phyloP scores from a whole-genome alignment of 225 moss, liverwort and hornwort genomes.

The Marchantia polymorpha region DNA sequence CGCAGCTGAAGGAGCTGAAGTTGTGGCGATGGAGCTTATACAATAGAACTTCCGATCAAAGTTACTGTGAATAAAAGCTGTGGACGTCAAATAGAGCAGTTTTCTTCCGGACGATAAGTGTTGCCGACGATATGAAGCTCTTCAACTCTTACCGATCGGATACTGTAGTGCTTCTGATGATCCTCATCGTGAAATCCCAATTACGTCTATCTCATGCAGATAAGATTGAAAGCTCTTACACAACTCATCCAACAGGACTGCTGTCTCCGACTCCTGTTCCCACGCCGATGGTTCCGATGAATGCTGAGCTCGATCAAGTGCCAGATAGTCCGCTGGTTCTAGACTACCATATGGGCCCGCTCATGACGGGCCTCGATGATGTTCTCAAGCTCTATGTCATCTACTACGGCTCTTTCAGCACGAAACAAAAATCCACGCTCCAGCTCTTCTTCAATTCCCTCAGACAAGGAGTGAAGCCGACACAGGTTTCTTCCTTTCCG shows the following conservation, averaged over 20 bases:
- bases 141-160: too few relatives aligned
- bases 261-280: conserved; percentile 2
- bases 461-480: background rate
- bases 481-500: conserved; percentile 15
- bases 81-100: too few relatives aligned
- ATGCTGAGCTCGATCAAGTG: conserved; percentile 13
- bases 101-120: too few relatives aligned
- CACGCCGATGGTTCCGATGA: background rate
- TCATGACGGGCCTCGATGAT: conserved; percentile 44
- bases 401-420: conserved; percentile 48
- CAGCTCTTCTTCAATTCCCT: conserved; percentile 47
- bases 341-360: conserved; percentile 58
- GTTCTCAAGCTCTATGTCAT: conserved; percentile 46
- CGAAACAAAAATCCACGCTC: conserved; percentile 31
- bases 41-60: too few relatives aligned
- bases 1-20: too few relatives aligned
- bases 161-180: too few relatives aligned
- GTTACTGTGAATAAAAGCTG: too few relatives aligned
- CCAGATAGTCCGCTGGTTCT: conserved; percentile 40
- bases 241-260: background rate
- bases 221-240: too few relatives aligned
- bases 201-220: too few relatives aligned
- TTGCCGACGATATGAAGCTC: too few relatives aligned
- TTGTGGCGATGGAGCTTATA: too few relatives aligned
- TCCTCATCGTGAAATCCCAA: too few relatives aligned